Base-by-base conservation (phyloP, 2,329 filamentous ascomycete species). In the Volutella citrinella region DNA sequence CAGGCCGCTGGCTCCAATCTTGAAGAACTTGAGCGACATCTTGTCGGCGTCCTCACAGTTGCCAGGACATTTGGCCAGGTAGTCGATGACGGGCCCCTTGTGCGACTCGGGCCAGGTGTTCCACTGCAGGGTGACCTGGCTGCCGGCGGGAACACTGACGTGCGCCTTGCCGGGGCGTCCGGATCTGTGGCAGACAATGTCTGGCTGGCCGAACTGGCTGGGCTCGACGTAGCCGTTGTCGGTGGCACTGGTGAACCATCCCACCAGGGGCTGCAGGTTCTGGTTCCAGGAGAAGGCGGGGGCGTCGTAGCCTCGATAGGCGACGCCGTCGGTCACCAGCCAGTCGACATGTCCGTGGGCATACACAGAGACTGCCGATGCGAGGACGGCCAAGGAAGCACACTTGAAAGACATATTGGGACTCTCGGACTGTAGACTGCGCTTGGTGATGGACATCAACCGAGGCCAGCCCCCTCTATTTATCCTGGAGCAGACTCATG, bases 51-150 rank as follows among this genome's bases (percentile, higher is more conserved):
- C 55, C 22, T 70, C 63, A 57, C 75, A 82, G 55, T 78, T 69
- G 15, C 71, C 76, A 20, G 66, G 63, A 60, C 76, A 80, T 48
- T 68, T 69, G 35, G 80, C 80, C 12, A 83, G 62, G 64, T 83
- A 84, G 56, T 73, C 73, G 43, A 84, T 69, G 48, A 84, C 72
- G 8, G 80, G 79, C 0, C 73, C 66, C 20, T 64, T 45, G 52
- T 73, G 69, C 6, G 52, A 57, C 1, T 57, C 58, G 22, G 66
- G 64, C 68, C 67, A 71, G 2, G 43, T 48, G 17, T 46, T 58
- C 68, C 68, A 71, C 30, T 62, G 52, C 32, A 70, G 49, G 19
- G 46, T 60, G 31, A 71, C 52, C 37, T 53, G 59, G 41, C 59
- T 57, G 8, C 68, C 68, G 17, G 68, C 66, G 3, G 54, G 33